Evolutionary conservation across 2,329 filamentous ascomycete species (phyloP).

Genomic region (Hymenoscyphus repandus): DNA sequence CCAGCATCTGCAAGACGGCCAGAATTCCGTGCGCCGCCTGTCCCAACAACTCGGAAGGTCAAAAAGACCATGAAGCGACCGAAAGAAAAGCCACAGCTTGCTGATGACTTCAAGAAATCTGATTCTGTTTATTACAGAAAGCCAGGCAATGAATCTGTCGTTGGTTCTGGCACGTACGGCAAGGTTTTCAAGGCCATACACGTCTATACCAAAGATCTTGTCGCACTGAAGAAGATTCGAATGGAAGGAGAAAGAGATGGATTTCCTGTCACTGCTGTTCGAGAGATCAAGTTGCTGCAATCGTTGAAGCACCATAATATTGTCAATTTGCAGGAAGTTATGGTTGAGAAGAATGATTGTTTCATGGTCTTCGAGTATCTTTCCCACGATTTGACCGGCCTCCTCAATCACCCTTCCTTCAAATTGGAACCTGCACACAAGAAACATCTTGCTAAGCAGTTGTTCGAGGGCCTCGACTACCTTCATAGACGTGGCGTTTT

Average conservation of each 20-base stretch:
- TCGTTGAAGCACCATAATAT: constrained; percentile 78
- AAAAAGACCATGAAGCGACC: constrained; percentile 64
- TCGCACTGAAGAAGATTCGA: constrained; percentile 83
- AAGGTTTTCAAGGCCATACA: constrained; percentile 94
- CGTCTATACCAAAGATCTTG: constrained; percentile 79
- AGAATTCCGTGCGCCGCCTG: constrained; percentile 24
- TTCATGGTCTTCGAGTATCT: constrained; percentile 99
- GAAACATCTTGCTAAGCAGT: constrained; percentile 86
- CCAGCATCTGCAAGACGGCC: constrained; percentile 43
- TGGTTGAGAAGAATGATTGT: constrained; percentile 98
- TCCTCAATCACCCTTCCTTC: constrained; percentile 92
- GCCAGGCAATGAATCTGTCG: constrained; percentile 93
- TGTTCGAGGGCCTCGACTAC: constrained; percentile 92
- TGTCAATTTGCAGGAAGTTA: constrained; percentile 80
- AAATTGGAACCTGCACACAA: constrained; percentile 78
- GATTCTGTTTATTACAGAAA: constrained; percentile 93
- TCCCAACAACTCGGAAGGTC: constrained; percentile 47
- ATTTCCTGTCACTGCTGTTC: constrained; percentile 84
- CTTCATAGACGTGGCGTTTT: constrained; percentile 89
- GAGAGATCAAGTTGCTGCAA: constrained; percentile 89
- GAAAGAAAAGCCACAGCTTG: constrained; percentile 66
- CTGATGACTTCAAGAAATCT: constrained; percentile 67
- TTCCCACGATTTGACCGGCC: constrained; percentile 88
- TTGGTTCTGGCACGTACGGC: constrained; percentile 91
- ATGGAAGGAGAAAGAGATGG: constrained; percentile 92